These are phyloP conservation scores for Lasiodiplodia theobromae DNA, from an alignment of 2,329 filamentous ascomycete species.

Conservation along the genomic window DNA sequence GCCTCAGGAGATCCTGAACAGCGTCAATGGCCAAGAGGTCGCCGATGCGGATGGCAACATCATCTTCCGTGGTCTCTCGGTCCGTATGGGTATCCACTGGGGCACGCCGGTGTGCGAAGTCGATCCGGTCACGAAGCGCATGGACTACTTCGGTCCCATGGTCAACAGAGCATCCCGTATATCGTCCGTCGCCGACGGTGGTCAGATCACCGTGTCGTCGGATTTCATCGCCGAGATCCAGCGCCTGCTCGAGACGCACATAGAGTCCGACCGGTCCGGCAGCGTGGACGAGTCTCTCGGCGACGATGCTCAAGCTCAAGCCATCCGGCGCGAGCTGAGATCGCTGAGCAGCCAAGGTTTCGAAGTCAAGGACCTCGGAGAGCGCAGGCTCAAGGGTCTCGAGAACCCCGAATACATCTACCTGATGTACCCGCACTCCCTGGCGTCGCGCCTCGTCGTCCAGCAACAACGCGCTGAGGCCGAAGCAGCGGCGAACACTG, in stretches of 20 bases:
- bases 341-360: conserved; percentile 91
- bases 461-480: conserved; percentile 64
- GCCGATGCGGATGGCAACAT: conserved; percentile 83
- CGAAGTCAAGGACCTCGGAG: conserved; percentile 94
- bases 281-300: conserved; percentile 78
- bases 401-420: conserved; percentile 98
- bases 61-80: conserved; percentile 93
- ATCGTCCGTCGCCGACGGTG: conserved; percentile 91
- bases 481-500: conserved; percentile 52
- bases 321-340: conserved; percentile 86
- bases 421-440: conserved; percentile 88
- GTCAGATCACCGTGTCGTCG: conserved; percentile 94
- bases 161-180: conserved; percentile 97
- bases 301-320: conserved; percentile 75
- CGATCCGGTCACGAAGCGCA: conserved; percentile 94
- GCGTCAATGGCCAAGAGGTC: conserved; percentile 81
- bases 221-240: conserved; percentile 98
- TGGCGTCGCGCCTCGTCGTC: conserved; percentile 79
- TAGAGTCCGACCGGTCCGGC: conserved; percentile 77
- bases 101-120: conserved; percentile 93
- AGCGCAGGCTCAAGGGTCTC: conserved; percentile 93
- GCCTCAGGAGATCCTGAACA: conserved; percentile 91
- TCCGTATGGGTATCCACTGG: conserved; percentile 97
- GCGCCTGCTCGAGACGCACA: conserved; percentile 85
- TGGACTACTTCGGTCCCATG: conserved; percentile 99